These are phyloP conservation scores for Nakazawaea ambrosiae DNA, from an alignment of 805 yeast species.

Conservation along the genomic window DNA sequence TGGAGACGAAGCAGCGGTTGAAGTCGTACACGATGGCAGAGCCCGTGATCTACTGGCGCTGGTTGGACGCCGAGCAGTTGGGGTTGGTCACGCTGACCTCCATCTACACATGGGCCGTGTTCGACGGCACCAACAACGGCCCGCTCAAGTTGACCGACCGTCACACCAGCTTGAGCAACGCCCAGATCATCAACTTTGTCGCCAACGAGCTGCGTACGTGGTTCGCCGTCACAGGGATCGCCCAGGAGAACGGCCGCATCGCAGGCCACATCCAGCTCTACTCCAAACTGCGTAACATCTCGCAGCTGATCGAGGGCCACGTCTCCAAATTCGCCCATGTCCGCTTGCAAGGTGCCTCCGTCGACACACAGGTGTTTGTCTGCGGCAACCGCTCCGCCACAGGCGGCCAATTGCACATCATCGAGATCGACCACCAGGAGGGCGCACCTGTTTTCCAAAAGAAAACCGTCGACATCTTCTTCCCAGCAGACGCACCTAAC, in stretches of 20 bases:
- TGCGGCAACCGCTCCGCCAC: slow-evolving; percentile 85
- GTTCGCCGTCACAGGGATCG: slow-evolving; percentile 93
- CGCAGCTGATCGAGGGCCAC: slow-evolving; percentile 97
- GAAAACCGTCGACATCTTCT: slow-evolving; percentile 86
- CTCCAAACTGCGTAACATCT: slow-evolving; percentile 81
- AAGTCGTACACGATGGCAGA: slow-evolving; percentile 81
- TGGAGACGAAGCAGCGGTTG: slow-evolving; percentile 80
- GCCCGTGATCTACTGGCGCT: slow-evolving; percentile 92
- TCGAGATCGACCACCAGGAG: slow-evolving; percentile 92
- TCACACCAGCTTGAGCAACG: slow-evolving; percentile 68
- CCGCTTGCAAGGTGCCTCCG: slow-evolving; percentile 62
- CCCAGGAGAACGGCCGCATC: slow-evolving; percentile 88
- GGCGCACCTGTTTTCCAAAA: slow-evolving; percentile 79
- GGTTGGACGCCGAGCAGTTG: slow-evolving; percentile 68
- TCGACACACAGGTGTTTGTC: slow-evolving; percentile 81
- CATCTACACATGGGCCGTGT: slow-evolving; percentile 75
- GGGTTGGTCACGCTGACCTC: slow-evolving; percentile 81
- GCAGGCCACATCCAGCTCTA: slow-evolving; percentile 95
- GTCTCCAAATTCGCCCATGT: slow-evolving; percentile 84
- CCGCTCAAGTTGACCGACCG: slow-evolving; percentile 79
- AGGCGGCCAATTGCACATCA: slow-evolving; percentile 82
- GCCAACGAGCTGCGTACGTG: slow-evolving; percentile 77
- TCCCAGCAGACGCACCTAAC: slow-evolving; percentile 93
- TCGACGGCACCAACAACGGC: slow-evolving; percentile 74
- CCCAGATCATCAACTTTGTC: slow-evolving; percentile 87